Conservation (phyloP, 192 early-diverging fungal genomes). For the Lobosporangium transversale region DNA sequence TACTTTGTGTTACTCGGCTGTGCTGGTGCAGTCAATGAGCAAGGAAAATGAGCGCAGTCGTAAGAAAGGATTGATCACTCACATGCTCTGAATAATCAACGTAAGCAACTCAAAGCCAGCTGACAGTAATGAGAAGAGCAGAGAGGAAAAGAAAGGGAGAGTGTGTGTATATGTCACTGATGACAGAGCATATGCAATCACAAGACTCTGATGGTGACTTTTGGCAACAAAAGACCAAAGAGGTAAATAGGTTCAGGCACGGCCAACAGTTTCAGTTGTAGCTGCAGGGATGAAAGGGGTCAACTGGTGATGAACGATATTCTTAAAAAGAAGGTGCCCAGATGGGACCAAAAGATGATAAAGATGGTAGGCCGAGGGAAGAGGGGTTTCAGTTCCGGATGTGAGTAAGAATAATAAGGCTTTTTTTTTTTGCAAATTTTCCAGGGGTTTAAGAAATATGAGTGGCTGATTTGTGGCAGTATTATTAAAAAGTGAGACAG, state of each 20-base stretch:
- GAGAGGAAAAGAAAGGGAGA: background rate
- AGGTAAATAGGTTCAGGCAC: background rate
- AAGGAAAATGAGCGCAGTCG: no score
- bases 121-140: background rate
- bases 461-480: no score
- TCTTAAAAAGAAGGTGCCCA: background rate
- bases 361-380: background rate
- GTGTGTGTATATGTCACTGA: conserved; percentile 3
- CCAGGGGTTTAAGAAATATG: background rate
- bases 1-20: no score
- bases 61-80: no score
- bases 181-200: background rate
- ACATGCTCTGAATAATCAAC: background rate
- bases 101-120: background rate
- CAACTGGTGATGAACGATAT: no score
- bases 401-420: no score
- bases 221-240: no score
- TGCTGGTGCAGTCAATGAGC: no score
- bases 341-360: background rate
- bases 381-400: no score
- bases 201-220: background rate
- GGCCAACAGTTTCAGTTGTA: background rate
- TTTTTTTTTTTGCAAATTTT: background rate
- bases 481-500: no score
- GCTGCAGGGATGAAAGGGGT: background rate